Conservation (phyloP, 1,139 yeast genomes). For the Magnusiomyces ingens region DNA sequence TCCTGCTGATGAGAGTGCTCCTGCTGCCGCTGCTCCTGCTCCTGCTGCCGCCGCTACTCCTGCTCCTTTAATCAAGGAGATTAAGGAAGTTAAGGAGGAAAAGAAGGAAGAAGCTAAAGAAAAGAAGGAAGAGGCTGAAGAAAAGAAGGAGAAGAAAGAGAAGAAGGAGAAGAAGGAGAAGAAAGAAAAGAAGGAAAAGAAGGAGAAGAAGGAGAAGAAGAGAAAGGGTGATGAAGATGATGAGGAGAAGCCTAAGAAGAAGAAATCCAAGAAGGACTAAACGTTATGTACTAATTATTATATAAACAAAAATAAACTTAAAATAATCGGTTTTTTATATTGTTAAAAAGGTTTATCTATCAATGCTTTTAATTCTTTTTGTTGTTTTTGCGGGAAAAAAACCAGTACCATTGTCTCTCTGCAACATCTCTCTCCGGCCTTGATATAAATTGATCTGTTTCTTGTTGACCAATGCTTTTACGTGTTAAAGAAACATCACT, state of each 20-base stretch:
- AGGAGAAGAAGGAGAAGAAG: slow-evolving; percentile 62
- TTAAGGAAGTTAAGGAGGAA: slow-evolving; percentile 28
- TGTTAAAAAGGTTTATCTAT: too few relatives aligned
- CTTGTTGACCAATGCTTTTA: too few relatives aligned
- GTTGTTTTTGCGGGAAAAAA: too few relatives aligned
- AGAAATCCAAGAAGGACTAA: slow-evolving; percentile 29
- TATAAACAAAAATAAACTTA: too few relatives aligned
- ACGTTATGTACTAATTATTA: not conserved
- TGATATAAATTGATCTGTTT: too few relatives aligned
- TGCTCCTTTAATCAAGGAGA: slow-evolving; percentile 29
- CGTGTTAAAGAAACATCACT: too few relatives aligned
- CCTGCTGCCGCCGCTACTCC: slow-evolving; percentile 33
- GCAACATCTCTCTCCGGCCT: too few relatives aligned
- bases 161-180: slow-evolving; percentile 61
- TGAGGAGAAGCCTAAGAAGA: slow-evolving; percentile 49
- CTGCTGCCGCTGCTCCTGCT: slow-evolving; percentile 44
- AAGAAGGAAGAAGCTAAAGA: slow-evolving; percentile 31
- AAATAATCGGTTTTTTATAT: too few relatives aligned
- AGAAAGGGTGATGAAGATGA: slow-evolving; percentile 60
- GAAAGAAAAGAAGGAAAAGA: slow-evolving; percentile 57
- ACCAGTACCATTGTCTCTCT: too few relatives aligned
- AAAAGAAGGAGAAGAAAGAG: slow-evolving; percentile 47
- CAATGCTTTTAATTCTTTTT: too few relatives aligned
- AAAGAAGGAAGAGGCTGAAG: slow-evolving; percentile 35
- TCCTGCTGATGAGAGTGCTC: slow-evolving; percentile 40